A percentile compares a stretch with the other conserved stretches of the same genome.
Evolutionary conservation across 192 early-diverging fungal species (phyloP).

Genomic region (Mortierella alpina): DNA sequence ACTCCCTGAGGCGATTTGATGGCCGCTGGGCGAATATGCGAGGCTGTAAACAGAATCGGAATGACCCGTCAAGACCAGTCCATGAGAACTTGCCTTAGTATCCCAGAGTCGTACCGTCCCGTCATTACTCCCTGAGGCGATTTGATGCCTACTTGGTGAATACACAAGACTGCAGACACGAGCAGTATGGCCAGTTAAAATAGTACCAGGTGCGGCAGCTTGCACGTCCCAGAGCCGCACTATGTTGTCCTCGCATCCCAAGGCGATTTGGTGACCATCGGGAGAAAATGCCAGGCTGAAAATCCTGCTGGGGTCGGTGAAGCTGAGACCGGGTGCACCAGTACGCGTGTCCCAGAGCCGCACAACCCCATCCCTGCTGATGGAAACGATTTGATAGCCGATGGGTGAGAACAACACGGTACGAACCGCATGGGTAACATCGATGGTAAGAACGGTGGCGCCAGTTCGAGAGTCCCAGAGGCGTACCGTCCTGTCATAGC

Average conservation of each 20-base stretch:
- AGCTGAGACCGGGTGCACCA: not conserved
- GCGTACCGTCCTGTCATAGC: not conserved
- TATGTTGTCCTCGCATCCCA: not conserved
- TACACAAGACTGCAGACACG: not conserved
- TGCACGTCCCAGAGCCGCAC: not conserved
- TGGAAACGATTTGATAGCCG: constrained; percentile 1
- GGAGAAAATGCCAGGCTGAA: not conserved
- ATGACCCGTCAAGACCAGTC: constrained; percentile 62
- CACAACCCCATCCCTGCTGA: not conserved
- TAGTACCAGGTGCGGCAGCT: not conserved
- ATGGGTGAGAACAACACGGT: not conserved
- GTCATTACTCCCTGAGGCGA: constrained; percentile 6
- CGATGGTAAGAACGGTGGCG: too few species aligned
- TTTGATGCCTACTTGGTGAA: not conserved
- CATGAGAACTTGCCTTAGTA: not conserved
- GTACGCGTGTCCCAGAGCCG: constrained; percentile 11
- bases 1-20: constrained; percentile 83
- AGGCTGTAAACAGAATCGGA: constrained; percentile 88
- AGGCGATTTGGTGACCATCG: not conserved
- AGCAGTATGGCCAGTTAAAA: not conserved
- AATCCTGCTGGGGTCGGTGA: not conserved
- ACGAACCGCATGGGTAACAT: too few species aligned
- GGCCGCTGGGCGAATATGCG: constrained; percentile 89
- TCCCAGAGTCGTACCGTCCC: not conserved
- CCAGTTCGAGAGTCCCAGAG: not conserved